A percentile compares a stretch with the other conserved stretches of the same genome.
Evolutionary conservation across 2,329 filamentous ascomycete genomes (phyloP).

Genomic region (Aspergillus puulaauensis): DNA sequence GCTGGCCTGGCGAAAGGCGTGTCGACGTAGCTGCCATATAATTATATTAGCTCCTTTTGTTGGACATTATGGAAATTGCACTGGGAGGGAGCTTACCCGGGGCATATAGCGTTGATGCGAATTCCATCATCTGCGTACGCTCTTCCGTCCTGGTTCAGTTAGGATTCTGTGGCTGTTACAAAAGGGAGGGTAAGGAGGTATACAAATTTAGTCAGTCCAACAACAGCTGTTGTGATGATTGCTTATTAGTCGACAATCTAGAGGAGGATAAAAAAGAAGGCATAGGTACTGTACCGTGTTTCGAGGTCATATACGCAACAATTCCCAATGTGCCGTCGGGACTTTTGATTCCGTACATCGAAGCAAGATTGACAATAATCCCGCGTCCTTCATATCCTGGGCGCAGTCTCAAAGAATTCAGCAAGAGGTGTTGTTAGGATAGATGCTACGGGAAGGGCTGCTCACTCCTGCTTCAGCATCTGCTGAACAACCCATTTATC

Average conservation of each 20-base stretch:
- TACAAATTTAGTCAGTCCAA: conserved; percentile 26
- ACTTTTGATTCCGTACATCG: conserved; percentile 21
- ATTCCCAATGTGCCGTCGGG: conserved; percentile 16
- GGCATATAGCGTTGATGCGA: conserved; percentile 61
- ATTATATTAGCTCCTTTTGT: too few relatives aligned
- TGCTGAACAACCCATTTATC: conserved; percentile 5
- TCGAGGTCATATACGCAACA: conserved; percentile 23
- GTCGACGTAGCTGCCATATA: conserved; percentile 20
- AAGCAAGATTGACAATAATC: conserved; percentile 27
- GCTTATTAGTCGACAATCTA: too few relatives aligned
- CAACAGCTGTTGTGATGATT: conserved; percentile 18
- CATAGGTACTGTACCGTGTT: conserved; percentile 21
- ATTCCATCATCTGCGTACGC: conserved; percentile 53
- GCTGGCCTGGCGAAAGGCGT: conserved; percentile 21
- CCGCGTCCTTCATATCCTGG: conserved; percentile 20
- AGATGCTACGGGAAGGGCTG: fast-evolving
- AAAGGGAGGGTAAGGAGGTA: too few relatives aligned
- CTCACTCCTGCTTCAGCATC: conserved; percentile 26
- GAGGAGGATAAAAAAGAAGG: too few relatives aligned
- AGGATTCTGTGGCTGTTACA: not conserved
- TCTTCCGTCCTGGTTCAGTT: conserved; percentile 37
- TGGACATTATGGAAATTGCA: too few relatives aligned
- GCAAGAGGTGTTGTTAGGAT: too few relatives aligned
- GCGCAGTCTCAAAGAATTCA: not conserved
- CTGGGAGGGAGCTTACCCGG: conserved; percentile 38